Evolutionary conservation across 1,139 yeast genomes (phyloP), one percentile per base, ranked within the genome.

Genomic region (Hemisphaericaspora subhashii): DNA sequence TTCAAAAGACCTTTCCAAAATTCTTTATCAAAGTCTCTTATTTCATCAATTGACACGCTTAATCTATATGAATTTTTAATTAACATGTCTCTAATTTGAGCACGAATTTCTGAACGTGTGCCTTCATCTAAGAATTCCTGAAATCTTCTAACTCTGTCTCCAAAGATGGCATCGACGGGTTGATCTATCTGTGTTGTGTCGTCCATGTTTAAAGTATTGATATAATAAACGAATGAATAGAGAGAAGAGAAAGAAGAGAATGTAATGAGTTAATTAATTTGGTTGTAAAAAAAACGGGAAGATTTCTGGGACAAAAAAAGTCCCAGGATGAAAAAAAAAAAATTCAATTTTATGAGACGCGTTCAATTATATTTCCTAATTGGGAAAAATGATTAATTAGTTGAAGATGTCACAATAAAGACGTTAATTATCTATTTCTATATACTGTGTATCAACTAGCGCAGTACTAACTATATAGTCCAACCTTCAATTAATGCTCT

Each of bases 141-240:
- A 64, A 92, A 92, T 51, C 83, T 74, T 57, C 96, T 81, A 27
- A 86, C 87, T 51, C 97, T 80, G 60, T 90, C 98, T 44, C 84
- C 79, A 53, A 80, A 81, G 35, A 70, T 74, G 44, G 75, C 77
- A 50, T 72, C 77, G 29, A 68, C 55, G 22, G 74, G 67, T 47
- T 58, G 69, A 35, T 66, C 72, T 23, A 38, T 33, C 34, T 45
- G 44, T n/a, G 49, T 38, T 20, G 38, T 16, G 17, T 50, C 48
- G 31, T 49, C 60, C 60, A 57, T 55, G 22, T 18, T 29, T 24
- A 28, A 20, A 11, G 5, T 18, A 14, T 20, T 20, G 21, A 25
- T 23, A 11, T 28, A 16, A n/a, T n/a, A 29, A 10, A 13, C 21
- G 24, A 12, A 11, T 3, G 10, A 16, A 12, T 15, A 13, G 17